Percentiles rank a stretch among this genome's conserved stretches.
Conservation (phyloP, 192 early-diverging fungal genomes). For the Coemansia sp. region DNA sequence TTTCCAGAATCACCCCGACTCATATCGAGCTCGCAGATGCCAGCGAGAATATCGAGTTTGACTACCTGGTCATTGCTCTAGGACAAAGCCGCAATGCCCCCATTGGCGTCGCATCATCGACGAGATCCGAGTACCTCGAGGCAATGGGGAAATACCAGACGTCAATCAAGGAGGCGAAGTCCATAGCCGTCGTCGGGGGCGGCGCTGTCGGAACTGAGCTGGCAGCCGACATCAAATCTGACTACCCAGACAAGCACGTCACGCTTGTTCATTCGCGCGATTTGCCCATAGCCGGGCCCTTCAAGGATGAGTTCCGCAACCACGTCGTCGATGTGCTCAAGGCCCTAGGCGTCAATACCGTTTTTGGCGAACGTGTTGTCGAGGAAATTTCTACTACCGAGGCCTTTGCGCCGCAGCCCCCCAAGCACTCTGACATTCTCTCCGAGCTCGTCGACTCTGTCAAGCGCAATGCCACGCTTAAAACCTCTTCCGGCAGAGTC, state of each 20-base stretch:
- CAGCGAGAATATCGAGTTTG: conserved; percentile 26
- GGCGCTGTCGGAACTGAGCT: conserved; percentile 76
- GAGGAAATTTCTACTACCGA: conserved; percentile 20
- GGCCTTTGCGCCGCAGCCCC: conserved; percentile 16
- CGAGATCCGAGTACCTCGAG: conserved; percentile 29
- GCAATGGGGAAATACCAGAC: conserved; percentile 19
- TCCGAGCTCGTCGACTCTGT: conserved; percentile 46
- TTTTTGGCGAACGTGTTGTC: conserved; percentile 55
- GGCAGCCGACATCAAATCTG: conserved; percentile 60
- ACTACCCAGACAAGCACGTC: conserved; percentile 39
- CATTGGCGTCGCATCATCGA: conserved; percentile 27
- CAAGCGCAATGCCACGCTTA: conserved; percentile 38
- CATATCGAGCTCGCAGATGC: conserved; percentile 33
- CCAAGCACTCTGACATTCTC: conserved; percentile 37
- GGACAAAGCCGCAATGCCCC: conserved; percentile 38
- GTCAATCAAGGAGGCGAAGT: conserved; percentile 49
- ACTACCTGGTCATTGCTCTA: conserved; percentile 45
- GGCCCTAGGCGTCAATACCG: conserved; percentile 45
- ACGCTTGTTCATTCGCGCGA: conserved; percentile 53
- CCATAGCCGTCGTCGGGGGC: conserved; percentile 66
- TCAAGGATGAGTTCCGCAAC: conserved; percentile 57
- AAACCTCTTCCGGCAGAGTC: conserved; percentile 20
- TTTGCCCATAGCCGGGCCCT: conserved; percentile 54
- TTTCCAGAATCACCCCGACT: conserved; percentile 22
- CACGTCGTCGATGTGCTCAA: conserved; percentile 39